phyloP scores from a whole-genome alignment of 257 asterid genomes.

The Eustoma russellianum region DNA sequence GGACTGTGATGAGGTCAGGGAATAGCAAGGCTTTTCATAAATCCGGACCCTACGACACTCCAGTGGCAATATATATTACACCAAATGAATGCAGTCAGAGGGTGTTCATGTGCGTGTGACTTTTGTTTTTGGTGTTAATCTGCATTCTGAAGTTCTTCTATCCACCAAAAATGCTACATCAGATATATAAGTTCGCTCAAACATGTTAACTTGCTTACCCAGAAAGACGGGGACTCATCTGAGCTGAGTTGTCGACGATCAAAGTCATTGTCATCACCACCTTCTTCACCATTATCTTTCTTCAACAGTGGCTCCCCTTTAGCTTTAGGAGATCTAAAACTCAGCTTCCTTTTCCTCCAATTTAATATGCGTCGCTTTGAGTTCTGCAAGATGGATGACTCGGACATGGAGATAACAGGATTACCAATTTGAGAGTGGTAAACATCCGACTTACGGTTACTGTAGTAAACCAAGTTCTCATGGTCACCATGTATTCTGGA shows the following conservation, averaged over 20 bases:
- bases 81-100: too few relatives aligned
- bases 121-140: too few relatives aligned
- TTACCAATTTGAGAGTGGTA: conserved; percentile 35
- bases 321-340: conserved; percentile 81
- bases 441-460: conserved; percentile 76
- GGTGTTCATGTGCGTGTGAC: too few relatives aligned
- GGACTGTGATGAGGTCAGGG: too few relatives aligned
- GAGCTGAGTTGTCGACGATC: conserved; percentile 94
- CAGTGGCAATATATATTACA: too few relatives aligned
- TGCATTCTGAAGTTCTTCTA: too few relatives aligned
- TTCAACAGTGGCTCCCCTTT: conserved; percentile 93
- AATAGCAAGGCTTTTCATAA: too few relatives aligned
- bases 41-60: too few relatives aligned
- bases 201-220: conserved; percentile 47
- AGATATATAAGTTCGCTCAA: neutral
- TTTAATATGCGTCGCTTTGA: conserved; percentile 81
- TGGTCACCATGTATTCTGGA: conserved; percentile 40
- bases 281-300: conserved; percentile 87
- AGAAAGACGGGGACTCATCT: conserved; percentile 53
- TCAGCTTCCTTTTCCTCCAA: conserved; percentile 88
- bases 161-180: too few relatives aligned
- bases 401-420: conserved; percentile 23
- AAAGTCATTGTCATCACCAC: conserved; percentile 96
- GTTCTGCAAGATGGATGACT: conserved; percentile 35
- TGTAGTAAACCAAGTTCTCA: conserved; percentile 85